Base-by-base conservation (phyloP, 106 monocot species). In the Dioscorea zingiberensis region DNA sequence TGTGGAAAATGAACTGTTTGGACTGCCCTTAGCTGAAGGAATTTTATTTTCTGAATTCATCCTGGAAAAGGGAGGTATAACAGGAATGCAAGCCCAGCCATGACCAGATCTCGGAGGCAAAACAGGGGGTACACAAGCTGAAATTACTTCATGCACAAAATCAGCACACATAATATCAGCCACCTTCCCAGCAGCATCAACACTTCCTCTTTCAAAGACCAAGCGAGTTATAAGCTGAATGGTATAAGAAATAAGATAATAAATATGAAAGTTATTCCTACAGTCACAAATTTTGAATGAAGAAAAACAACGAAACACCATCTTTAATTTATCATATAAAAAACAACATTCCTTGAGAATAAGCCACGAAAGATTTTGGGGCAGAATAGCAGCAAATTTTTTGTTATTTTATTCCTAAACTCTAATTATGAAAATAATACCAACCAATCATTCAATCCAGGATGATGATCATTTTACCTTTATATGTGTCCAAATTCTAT, bases 91-190 rank as follows among this genome's bases (percentile, higher is more conserved):
- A 65, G 95, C 95, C 91, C 88, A 97, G 38, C 91, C 91, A 81
- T 88, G 83, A 44, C 85, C 75, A 55, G 74, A 88, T 56, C 71
- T 64, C 63, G 95, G 91, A 16, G 91, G 83, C 28, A 91, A 97
- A 71, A 97, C 95, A 53, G 95, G 95, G 59, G 95, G 91, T 4
- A 97, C 95, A 77, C 91, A 97, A 27, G 95, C 87, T 61, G 91
- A 76, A 72, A 97, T 86, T 38, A 97, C 76, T 81, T 97, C 91
- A 75, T 97, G 91, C 65, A 97, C 95, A 74, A 97, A 97, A 79
- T 97, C 91, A 55, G 80, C 85, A 71, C 81, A 55, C 91, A 97
- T 91, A 46, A 88, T 80, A 61, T 97, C 95, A 76, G 95, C 91
- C 26, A 91, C 85, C 72, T 88, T 88, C 81, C 58, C 91, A 78